Base-by-base conservation (phyloP, 2,329 filamentous ascomycete species). In the Colletotrichum scovillei region DNA sequence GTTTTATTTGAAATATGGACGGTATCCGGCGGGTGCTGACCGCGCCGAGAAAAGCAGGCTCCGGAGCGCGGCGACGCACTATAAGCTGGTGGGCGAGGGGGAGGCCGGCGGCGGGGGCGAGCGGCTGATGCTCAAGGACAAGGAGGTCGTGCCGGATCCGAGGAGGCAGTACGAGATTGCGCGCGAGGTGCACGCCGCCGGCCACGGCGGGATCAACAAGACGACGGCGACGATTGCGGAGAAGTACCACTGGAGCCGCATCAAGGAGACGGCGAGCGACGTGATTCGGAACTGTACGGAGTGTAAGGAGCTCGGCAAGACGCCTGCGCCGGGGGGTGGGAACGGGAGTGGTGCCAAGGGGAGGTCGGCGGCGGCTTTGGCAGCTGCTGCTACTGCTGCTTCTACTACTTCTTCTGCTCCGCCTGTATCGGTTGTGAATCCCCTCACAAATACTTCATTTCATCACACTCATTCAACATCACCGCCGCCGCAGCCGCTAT, bases 191-290 rank as follows among this genome's bases (percentile, higher is more conserved):
- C 97, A 99, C 83, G 87, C 91, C 70, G 83, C 85, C 69, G 89
- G 92, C 55, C 97, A 99, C 80, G 95, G 93, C 7, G 97, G 97
- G 64, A 98, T 98, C 87, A 99, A 99, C 87, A 98, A 98, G 86
- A 98, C 96, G 0, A 98, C 96, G 1, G 95, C 96, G 24, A 93
- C 92, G 24, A 98, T 99, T 78, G 95, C 96, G 12, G 94, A 98
- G 80, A 93, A 93, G 79, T 98, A 96, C 81, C 97, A 98, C 84
- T 99, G 97, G 97, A 95, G 97, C 60, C 91, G 96, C 74, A 98
- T 98, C 85, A 99, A 98, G 82, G 95, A 98, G 84, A 98, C 96
- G 0, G 97, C 98, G 74, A 97, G 93, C 81, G 92, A 96, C 81
- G 95, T 98, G 78, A 98, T 98, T 83, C 93, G 94, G 78, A 96